A percentile compares a stretch with the other conserved stretches of the same genome.
These are phyloP conservation scores for Exophiala phaeomuriformis DNA, from an alignment of 2,329 filamentous ascomycete genomes.

Conservation along the genomic window DNA sequence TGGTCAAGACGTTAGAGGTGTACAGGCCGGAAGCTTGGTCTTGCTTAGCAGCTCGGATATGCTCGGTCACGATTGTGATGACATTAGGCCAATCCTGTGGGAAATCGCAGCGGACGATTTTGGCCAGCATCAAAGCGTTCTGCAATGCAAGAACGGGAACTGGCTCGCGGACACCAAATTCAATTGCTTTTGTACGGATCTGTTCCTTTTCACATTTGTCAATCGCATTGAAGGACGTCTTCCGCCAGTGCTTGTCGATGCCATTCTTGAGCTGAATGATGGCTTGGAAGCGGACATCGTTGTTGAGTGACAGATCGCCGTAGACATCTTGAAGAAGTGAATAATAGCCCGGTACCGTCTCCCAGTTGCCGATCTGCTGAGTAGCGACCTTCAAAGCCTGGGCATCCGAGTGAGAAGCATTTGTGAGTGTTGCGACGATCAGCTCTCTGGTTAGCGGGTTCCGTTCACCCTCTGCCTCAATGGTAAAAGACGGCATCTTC, in stretches of 20 bases:
- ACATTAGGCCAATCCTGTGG: conserved; percentile 65
- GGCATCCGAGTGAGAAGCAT: conserved; percentile 47
- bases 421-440: conserved; percentile 57
- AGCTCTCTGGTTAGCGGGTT: conserved; percentile 59
- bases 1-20: conserved; percentile 24
- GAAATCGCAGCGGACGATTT: conserved; percentile 83
- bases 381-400: conserved; percentile 52
- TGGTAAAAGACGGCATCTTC: conserved; percentile 27
- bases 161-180: conserved; percentile 69
- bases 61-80: conserved; percentile 36
- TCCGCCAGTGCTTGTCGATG: conserved; percentile 91
- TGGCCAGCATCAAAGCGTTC: conserved; percentile 79
- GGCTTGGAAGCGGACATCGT: conserved; percentile 76
- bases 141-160: conserved; percentile 72
- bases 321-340: conserved; percentile 69
- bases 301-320: conserved; percentile 67
- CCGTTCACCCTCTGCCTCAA: conserved; percentile 55
- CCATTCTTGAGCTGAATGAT: conserved; percentile 95
- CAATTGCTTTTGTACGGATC: conserved; percentile 68
- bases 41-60: conserved; percentile 28
- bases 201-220: conserved; percentile 63
- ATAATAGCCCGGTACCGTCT: conserved; percentile 59
- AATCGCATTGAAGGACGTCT: conserved; percentile 62
- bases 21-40: conserved; percentile 10
- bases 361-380: conserved; percentile 66